Conservation (phyloP, 106 monocot genomes). For the Cymbidium sinense region DNA sequence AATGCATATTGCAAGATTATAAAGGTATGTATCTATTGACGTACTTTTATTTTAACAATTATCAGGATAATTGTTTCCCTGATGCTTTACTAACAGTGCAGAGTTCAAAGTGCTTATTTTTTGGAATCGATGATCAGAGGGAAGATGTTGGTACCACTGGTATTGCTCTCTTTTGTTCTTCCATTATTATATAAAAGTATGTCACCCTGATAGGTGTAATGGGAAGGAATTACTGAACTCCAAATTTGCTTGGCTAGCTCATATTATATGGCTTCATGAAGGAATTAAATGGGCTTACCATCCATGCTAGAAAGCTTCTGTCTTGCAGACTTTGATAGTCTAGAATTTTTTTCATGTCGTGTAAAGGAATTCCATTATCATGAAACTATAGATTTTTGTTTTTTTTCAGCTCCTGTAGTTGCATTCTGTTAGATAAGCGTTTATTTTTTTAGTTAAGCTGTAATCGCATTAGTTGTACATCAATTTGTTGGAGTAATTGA, state of each 20-base stretch:
- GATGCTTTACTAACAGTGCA: constrained; percentile 23
- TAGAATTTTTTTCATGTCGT: background rate
- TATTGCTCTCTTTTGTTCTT: constrained; percentile 16
- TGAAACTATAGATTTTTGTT: background rate
- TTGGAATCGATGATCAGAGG: constrained; percentile 80
- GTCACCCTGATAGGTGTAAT: background rate
- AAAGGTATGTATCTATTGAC: constrained; percentile 46
- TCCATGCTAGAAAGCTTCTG: background rate
- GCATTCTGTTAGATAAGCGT: background rate
- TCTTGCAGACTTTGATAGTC: background rate
- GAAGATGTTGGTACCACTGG: constrained; percentile 77
- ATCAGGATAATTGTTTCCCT: constrained; percentile 3
- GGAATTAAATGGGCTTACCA: background rate
- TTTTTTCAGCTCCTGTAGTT: background rate
- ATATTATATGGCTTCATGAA: background rate
- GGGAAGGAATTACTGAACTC: background rate
- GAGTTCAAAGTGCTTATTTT: constrained; percentile 82
- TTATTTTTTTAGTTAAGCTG: background rate
- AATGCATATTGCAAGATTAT: constrained; percentile 92
- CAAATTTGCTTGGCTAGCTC: background rate
- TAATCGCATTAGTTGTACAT: background rate
- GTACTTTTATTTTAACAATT: background rate
- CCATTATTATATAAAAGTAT: background rate
- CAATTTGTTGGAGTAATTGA: background rate
- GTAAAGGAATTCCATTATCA: background rate